Percentiles rank a stretch among this genome's conserved stretches.
Conservation (phyloP, 1,284 basidiomycete species). For the Sphagnurus paluster region DNA sequence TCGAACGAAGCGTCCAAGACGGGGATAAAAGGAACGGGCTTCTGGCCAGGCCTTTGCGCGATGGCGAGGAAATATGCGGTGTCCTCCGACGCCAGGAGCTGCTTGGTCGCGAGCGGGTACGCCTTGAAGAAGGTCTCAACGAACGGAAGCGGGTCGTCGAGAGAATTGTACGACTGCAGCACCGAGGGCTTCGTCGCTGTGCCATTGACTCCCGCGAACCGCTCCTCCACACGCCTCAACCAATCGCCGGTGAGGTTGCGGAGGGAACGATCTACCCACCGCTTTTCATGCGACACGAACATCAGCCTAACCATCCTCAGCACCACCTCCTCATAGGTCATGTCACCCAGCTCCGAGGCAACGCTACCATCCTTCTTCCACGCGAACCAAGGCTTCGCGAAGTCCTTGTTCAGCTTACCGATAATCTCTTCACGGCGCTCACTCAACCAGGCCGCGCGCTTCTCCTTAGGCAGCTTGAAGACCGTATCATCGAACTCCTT, state of each 20-base stretch:
- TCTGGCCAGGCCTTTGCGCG: conserved; percentile 93
- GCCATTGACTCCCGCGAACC: conserved; percentile 92
- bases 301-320: conserved; percentile 90
- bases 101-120: conserved; percentile 81
- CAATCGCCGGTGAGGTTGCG: conserved; percentile 97
- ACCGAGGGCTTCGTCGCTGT: conserved; percentile 77
- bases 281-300: conserved; percentile 88
- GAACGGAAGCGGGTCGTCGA: conserved; percentile 83
- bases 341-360: conserved; percentile 87
- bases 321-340: conserved; percentile 98
- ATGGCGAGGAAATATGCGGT: conserved; percentile 95
- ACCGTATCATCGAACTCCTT: conserved; percentile 97
- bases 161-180: conserved; percentile 84
- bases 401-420: conserved; percentile 90
- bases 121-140: conserved; percentile 83
- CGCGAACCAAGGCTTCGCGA: conserved; percentile 96
- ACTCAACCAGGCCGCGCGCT: conserved; percentile 85
- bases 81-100: conserved; percentile 94
- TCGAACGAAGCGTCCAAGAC: conserved; percentile 91
- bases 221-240: conserved; percentile 95
- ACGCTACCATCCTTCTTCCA: conserved; percentile 90
- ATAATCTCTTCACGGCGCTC: conserved; percentile 91
- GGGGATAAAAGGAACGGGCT: conserved; percentile 99
- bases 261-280: conserved; percentile 95
- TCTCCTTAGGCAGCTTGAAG: conserved; percentile 94